These are phyloP conservation scores for Nakaseomyces sp. DNA, from an alignment of 1,139 yeast genomes.

Conservation along the genomic window DNA sequence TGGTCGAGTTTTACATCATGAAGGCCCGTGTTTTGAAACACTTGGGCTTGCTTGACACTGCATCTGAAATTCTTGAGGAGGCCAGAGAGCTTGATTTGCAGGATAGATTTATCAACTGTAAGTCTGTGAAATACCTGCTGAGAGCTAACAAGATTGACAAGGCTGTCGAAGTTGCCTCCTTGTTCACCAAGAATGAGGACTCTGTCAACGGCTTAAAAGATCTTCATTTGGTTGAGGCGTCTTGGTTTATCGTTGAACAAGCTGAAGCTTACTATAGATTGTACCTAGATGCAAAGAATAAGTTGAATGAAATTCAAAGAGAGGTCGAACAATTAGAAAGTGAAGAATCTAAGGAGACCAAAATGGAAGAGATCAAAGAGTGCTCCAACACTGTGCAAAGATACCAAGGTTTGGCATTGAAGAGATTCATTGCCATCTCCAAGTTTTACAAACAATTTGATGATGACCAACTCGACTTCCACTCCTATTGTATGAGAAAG, in stretches of 20 bases:
- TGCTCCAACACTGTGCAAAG: conserved; percentile 25
- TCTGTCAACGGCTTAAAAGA: conserved; percentile 77
- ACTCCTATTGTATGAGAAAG: conserved; percentile 79
- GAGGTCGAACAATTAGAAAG: conserved; percentile 25
- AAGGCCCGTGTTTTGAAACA: conserved; percentile 79
- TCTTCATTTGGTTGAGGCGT: conserved; percentile 82
- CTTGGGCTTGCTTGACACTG: conserved; percentile 49
- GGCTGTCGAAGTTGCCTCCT: conserved; percentile 64
- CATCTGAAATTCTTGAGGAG: conserved; percentile 56
- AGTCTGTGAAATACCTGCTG: conserved; percentile 72
- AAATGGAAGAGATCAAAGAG: conserved; percentile 21
- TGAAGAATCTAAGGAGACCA: conserved; percentile 9
- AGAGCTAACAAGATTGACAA: conserved; percentile 72
- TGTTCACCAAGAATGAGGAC: conserved; percentile 78
- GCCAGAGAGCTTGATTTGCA: conserved; percentile 77
- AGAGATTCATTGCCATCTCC: conserved; percentile 62
- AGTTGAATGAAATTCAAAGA: conserved; percentile 23
- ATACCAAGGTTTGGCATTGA: conserved; percentile 64
- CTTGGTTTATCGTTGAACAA: conserved; percentile 78
- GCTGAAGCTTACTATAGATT: conserved; percentile 69
- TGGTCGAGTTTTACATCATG: conserved; percentile 71
- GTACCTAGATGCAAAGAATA: conserved; percentile 28
- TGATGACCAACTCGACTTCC: conserved; percentile 90
- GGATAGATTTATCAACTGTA: conserved; percentile 86
- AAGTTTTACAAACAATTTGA: conserved; percentile 62